These are phyloP conservation scores for Colletotrichum horii DNA, from an alignment of 2,329 filamentous ascomycete genomes.

Conservation along the genomic window DNA sequence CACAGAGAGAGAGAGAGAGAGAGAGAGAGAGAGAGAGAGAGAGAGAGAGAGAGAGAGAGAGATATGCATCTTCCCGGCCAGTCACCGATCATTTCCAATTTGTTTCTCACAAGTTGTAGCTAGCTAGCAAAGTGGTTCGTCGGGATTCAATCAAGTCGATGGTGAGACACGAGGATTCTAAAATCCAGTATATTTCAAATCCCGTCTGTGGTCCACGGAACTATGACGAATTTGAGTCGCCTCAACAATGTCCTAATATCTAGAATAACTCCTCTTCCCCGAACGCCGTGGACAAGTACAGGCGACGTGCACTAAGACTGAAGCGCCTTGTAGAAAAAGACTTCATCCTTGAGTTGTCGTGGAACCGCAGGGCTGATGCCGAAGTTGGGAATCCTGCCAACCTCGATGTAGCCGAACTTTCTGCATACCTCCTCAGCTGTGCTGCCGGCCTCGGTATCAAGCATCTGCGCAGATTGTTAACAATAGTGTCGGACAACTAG, in stretches of 20 bases:
- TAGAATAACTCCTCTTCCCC: not conserved
- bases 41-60: no score
- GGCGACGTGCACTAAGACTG: not conserved
- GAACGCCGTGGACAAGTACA: not conserved
- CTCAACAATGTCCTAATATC: not conserved
- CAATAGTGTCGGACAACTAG: not conserved
- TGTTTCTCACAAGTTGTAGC: not conserved
- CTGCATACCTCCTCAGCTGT: conserved; percentile 59
- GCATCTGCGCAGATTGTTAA: conserved; percentile 39
- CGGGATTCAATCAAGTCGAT: not conserved
- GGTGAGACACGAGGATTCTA: not conserved
- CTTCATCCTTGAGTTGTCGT: conserved; percentile 53
- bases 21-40: no score
- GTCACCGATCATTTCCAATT: not conserved
- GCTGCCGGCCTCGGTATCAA: conserved; percentile 58
- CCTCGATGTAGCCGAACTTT: conserved; percentile 59
- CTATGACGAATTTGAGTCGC: not conserved
- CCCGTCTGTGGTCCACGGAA: not conserved
- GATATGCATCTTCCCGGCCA: not conserved
- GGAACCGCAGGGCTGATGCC: conserved; percentile 47
- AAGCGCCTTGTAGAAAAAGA: conserved; percentile 66
- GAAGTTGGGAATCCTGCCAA: conserved; percentile 61
- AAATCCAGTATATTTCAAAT: not conserved
- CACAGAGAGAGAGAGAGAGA: not conserved
- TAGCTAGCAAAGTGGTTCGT: not conserved